These are phyloP conservation scores for Tolypocladium album DNA, from an alignment of 2,329 filamentous ascomycete species.

Conservation along the genomic window DNA sequence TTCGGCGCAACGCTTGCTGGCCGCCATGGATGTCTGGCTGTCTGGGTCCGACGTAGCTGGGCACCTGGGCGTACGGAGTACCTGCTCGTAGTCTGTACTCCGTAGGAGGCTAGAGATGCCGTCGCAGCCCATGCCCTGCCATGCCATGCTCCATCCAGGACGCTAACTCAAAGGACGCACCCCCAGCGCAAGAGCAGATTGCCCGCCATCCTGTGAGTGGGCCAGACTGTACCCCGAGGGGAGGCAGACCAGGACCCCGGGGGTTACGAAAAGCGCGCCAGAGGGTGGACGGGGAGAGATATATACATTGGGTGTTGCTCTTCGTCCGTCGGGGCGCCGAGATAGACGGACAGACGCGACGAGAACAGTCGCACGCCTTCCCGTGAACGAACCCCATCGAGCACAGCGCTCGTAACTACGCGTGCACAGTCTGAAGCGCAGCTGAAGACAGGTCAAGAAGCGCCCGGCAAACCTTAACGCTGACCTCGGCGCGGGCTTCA, in stretches of 20 bases:
- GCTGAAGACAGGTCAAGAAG: background rate
- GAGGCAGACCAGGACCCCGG: conserved; percentile 1
- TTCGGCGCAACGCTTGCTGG: background rate
- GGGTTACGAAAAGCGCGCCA: background rate
- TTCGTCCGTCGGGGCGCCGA: conserved; percentile 1
- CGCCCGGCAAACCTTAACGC: background rate
- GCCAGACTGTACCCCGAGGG: background rate
- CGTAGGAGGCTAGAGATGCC: background rate
- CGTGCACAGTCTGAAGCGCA: background rate
- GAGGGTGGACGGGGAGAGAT: conserved; percentile 5
- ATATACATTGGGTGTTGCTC: conserved; percentile 7
- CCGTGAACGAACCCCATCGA: background rate
- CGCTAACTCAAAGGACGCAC: conserved; percentile 1
- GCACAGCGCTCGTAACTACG: background rate
- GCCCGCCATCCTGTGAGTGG: background rate
- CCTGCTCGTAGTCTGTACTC: background rate
- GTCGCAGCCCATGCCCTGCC: background rate
- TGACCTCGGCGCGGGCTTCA: background rate
- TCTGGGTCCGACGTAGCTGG: background rate
- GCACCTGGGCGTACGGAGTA: background rate
- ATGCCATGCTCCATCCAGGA: background rate
- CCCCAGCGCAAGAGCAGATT: background rate
- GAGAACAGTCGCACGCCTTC: background rate
- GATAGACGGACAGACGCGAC: background rate
- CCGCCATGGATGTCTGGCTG: background rate